Base-by-base conservation (phyloP, 164 flowering plant species). In the Taxillus chinensis region DNA sequence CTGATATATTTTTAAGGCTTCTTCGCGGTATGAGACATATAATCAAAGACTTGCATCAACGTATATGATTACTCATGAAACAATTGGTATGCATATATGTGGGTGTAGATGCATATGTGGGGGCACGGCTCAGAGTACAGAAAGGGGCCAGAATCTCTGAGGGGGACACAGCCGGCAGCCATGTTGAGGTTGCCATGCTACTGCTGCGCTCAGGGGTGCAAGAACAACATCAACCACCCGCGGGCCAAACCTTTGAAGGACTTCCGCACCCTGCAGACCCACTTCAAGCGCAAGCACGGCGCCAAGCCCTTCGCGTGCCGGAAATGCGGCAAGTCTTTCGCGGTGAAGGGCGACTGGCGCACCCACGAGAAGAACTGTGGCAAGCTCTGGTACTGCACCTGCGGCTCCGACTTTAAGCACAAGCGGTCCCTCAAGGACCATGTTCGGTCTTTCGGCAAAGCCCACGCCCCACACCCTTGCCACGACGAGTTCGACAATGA, bases 281-380 rank as follows among this genome's bases (percentile, higher is more conserved):
- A 87, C 66, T 87, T 79, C 93, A 87, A 87, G 61, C 71, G 93
- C 41, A 87, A 87, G 79, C 93, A 87, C 46, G 88, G 93, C 0
- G 73, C 74, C 3, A 87, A 85, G 73, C 84, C 83, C 39, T 87
- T 85, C 59, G 63, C 56, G 73, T 87, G 93, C 65, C 57, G 93
- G 58, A 87, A 87, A 72, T 87, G 88, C 41, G 76, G 73, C 43
- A 87, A 87, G 53, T 51, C 79, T 0, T 85, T 87, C 62, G 93
- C 93, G 0, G 92, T 86, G 5, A 78, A 78, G 57, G 92, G 92
- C 9, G 92, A 86, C 54, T 86, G 90, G 93, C 72, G 93, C 64
- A 85, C 93, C 5, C 93, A 87, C 37, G 93, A 87, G 60, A 87
- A 87, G 81, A 86, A 87, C 62, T 87, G 90, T 59, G 93, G 93